Conservation (phyloP, 306 rosid species). For the Alnus glutinosa region DNA sequence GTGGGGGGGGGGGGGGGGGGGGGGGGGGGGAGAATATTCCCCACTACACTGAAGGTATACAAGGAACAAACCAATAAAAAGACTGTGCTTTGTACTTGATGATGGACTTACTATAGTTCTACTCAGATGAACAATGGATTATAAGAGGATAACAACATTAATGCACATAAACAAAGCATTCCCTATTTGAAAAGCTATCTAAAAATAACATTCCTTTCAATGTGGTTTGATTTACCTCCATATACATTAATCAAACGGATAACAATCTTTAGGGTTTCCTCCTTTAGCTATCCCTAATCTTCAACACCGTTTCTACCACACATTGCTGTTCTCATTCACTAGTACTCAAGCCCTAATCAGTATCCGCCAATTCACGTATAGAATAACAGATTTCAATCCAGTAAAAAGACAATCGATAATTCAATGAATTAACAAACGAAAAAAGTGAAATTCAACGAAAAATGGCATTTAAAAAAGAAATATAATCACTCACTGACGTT, state of each 20-base stretch:
- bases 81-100: background rate
- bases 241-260: background rate
- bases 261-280: background rate
- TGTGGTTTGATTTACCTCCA: background rate
- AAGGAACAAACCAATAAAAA: background rate
- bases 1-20: too few species aligned
- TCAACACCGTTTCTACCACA: background rate
- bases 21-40: background rate
- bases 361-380: background rate
- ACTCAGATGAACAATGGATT: too few species aligned
- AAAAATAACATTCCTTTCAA: background rate
- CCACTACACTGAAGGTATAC: background rate
- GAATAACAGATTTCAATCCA: background rate
- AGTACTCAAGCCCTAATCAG: background rate
- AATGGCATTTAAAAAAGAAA: background rate
- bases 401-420: background rate
- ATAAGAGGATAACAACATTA: background rate
- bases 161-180: background rate
- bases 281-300: background rate
- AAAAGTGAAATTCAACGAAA: background rate
- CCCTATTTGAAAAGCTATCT: background rate
- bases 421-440: background rate
- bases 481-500: constrained; percentile 61
- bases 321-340: background rate
- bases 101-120: background rate